Conservation (phyloP, 2,329 filamentous ascomycete species). For the Fusarium compactum region DNA sequence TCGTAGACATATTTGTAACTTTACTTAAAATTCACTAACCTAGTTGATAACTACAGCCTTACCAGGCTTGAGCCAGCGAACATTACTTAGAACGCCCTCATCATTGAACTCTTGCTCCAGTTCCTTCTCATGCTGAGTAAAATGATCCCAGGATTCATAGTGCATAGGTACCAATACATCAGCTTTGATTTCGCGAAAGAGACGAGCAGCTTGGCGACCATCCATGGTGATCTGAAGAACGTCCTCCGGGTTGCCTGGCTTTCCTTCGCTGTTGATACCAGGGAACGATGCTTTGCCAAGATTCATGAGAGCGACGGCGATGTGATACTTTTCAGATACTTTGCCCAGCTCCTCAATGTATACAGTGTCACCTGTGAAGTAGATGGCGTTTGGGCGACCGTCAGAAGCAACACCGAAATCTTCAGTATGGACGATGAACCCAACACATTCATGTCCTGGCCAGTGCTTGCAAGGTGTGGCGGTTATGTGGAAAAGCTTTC, state of each 20-base stretch:
- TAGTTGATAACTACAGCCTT: neutral
- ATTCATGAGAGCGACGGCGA: conserved; percentile 4
- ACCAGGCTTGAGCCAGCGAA: neutral
- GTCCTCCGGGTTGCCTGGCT: neutral
- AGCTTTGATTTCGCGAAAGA: conserved; percentile 4
- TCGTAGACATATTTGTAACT: no score
- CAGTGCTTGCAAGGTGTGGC: neutral
- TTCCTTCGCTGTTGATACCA: neutral
- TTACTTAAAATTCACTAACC: neutral
- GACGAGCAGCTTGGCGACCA: conserved; percentile 1
- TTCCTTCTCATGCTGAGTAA: neutral
- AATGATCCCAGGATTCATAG: conserved; percentile 18
- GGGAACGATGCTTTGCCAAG: neutral
- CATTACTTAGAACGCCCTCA: neutral
- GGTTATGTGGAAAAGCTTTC: conserved; percentile 1
- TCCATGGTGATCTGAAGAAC: conserved; percentile 19
- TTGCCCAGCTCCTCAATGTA: neutral
- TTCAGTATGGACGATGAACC: neutral
- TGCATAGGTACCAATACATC: conserved; percentile 21
- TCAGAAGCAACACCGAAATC: neutral
- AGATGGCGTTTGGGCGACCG: neutral
- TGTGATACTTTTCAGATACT: neutral
- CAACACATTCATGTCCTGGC: conserved; percentile 2
- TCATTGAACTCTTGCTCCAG: neutral
- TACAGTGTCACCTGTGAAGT: neutral